Base-by-base conservation (phyloP, 2,329 filamentous ascomycete genomes). In the Hyphodiscus sp. region DNA sequence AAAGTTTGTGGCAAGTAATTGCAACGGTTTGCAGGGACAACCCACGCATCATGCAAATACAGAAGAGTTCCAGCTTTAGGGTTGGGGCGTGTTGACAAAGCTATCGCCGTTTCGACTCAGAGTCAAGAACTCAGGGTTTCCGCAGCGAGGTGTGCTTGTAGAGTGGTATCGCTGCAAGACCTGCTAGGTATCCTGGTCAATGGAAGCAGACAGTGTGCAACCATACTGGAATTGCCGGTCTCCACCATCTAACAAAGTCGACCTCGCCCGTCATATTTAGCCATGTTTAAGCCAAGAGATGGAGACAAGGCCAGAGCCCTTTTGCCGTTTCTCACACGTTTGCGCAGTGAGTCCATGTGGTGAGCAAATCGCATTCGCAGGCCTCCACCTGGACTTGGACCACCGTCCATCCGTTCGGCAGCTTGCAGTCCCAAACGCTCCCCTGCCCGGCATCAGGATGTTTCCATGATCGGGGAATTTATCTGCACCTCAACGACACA, bases 401-500 rank as follows among this genome's bases (percentile, higher is more conserved):
- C 48, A 42, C 47, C 46, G 42, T 45, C 45, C 52, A 47, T 55
- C 49, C 44, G 20, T 52, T 55, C 54, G 57, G 57, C 53, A 57
- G 45, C 51, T 58, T 60, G 53, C 59, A 63, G 50, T 26, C 52
- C 48, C 55, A 61, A 57, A 58, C 56, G 44, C 33, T 41, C 51
- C 54, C 59, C 57, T 58, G 57, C 51, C 54, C 61, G 59, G 59
- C 56, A 61, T 55, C 53, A 52, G 57, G n/a, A 54, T 56, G 57
- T 59, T 61, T 61, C 58, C 58, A 55, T n/a, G n/a, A n/a, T 61
- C 61, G 59, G 59, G 53, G 55, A 58, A 46, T 63, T 55, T 47
- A 26, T n/a, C 16, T 55, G 49, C 49, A 52, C 33, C 50, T 47
- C 46, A 33, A 15, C 52, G 46, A 30, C 41, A 6, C 38, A 26